phyloP scores from a whole-genome alignment of 495 filamentous ascomycete species.

The Usnea hakonensis region DNA sequence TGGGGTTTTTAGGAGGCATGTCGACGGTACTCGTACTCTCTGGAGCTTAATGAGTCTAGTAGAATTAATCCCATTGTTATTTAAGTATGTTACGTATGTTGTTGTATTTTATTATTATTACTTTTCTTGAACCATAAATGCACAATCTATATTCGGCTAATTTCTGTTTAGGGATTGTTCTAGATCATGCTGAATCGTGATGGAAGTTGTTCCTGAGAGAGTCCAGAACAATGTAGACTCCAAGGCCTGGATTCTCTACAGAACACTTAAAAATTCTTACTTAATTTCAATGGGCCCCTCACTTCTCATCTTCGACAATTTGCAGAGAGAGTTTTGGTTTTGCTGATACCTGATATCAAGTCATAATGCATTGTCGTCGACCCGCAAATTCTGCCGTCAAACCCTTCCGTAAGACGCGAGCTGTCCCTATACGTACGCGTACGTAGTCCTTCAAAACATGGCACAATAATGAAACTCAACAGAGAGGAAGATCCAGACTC shows the following conservation, averaged over 20 bases:
- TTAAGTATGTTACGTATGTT: too few relatives aligned
- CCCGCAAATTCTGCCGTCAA: not conserved
- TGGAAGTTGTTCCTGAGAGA: not conserved
- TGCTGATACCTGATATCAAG: not conserved
- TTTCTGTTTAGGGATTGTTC: not conserved
- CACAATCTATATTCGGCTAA: not conserved
- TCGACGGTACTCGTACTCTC: not conserved
- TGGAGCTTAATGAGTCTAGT: not conserved
- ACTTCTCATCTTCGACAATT: not conserved
- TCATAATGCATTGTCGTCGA: constrained; percentile 3
- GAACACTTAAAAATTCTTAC: not conserved
- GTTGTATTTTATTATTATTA: too few relatives aligned
- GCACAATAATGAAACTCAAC: not conserved
- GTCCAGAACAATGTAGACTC: constrained; percentile 8
- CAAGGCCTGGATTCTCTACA: constrained; percentile 3
- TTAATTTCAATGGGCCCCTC: constrained; percentile 7
- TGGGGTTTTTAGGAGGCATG: constrained; percentile 40
- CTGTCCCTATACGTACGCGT: not conserved
- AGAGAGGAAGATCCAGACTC: not conserved
- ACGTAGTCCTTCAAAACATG: not conserved
- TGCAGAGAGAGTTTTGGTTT: not conserved
- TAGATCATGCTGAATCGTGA: not conserved
- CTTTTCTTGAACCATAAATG: too few relatives aligned
- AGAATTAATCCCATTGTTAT: too few relatives aligned
- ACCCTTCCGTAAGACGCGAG: not conserved